phyloP scores from a whole-genome alignment of 140 eudicot species.

The Oenanthe javanica region DNA sequence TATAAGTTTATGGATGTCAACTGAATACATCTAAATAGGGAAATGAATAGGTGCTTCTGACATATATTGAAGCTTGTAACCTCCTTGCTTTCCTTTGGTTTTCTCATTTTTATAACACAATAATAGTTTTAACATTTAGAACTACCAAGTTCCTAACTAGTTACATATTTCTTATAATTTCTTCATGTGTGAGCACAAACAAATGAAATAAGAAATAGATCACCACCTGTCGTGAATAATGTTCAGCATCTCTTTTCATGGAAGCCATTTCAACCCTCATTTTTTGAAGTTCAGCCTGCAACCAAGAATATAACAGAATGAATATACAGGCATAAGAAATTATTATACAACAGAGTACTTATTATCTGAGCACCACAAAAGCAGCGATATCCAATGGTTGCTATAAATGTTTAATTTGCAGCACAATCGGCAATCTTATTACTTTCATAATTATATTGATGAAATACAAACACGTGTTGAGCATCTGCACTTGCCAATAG shows the following conservation, averaged over 20 bases:
- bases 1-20: not conserved
- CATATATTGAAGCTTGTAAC: not conserved
- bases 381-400: not conserved
- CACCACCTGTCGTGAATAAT: constrained; percentile 91
- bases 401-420: not conserved
- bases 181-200: not conserved
- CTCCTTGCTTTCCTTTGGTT: not conserved
- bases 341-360: constrained; percentile 13
- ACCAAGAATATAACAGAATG: not conserved
- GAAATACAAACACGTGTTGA: not conserved
- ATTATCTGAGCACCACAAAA: not conserved
- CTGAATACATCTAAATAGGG: not conserved
- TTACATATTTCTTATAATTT: not conserved
- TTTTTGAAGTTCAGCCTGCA: constrained; percentile 94
- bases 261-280: constrained; percentile 98
- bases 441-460: not conserved
- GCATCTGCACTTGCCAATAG: not conserved
- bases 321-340: constrained; percentile 4
- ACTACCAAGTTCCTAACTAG: not conserved
- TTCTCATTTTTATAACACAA: not conserved
- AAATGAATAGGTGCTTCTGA: not conserved
- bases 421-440: not conserved
- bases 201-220: constrained; percentile 1
- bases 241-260: constrained; percentile 99
- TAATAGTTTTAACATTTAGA: not conserved